Conservation (phyloP, 176 grass and related monocot species). For the Pharus latifolius region DNA sequence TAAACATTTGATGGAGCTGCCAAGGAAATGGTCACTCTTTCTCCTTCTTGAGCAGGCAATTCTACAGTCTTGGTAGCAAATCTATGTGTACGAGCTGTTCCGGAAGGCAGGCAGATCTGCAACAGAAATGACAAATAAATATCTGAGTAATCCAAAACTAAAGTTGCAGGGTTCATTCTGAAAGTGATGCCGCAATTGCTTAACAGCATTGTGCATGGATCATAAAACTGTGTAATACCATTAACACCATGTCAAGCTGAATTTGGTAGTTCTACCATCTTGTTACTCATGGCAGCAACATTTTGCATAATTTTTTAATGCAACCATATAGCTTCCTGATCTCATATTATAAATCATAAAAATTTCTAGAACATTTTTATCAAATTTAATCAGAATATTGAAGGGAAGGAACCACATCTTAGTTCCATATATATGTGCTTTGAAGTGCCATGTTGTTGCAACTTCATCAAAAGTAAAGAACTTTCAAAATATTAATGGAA, state of each 20-base stretch:
- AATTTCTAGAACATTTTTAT: not conserved
- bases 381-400: not conserved
- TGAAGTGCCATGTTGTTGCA: not conserved
- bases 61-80: conserved; percentile 67
- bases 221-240: not conserved
- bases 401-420: not conserved
- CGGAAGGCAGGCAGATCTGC: conserved; percentile 70
- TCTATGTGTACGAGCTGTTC: conserved; percentile 70
- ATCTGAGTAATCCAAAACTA: not conserved
- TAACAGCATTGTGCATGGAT: not conserved
- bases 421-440: not conserved
- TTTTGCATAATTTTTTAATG: not conserved
- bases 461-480: not conserved
- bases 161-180: not conserved
- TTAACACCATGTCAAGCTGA: not conserved
- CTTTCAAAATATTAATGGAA: not conserved
- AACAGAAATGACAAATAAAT: conserved; percentile 18
- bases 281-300: not conserved
- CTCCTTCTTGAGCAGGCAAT: conserved; percentile 88
- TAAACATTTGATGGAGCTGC: conserved; percentile 63
- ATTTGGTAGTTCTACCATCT: not conserved
- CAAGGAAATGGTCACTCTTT: conserved; percentile 87
- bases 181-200: not conserved
- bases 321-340: not conserved
- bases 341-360: no score